Evolutionary conservation across 2,329 filamentous ascomycete species (phyloP), one percentile per base, ranked within the genome.

Genomic region (Trichoderma harzianum): DNA sequence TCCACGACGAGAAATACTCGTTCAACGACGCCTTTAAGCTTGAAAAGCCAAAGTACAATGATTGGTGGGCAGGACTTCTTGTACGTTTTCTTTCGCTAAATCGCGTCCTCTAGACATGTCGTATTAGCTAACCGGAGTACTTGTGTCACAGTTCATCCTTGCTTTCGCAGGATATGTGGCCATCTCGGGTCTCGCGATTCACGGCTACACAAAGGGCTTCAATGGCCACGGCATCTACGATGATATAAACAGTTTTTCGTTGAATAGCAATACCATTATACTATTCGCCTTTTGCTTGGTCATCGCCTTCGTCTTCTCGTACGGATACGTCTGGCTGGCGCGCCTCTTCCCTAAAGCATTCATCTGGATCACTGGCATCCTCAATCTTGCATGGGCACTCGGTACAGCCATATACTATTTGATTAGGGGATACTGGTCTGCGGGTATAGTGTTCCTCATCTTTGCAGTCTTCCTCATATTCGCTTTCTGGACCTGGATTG

Each of bases 341-440:
- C 89, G 94, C 70, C 83, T 88, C 61, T 95, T 95, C 75, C 94
- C 95, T 4, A 97, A 96, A 82, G 89, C 93, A 78, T 94, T 97
- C 76, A 97, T 98, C 79, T 98, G 94, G 93, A 88, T 94, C 51
- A 97, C 94, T 0, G 94, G 93, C 14, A 95, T 97, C 66, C 85
- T 97, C 71, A 97, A 98, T 80, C 92, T 97, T 77, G 83, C 92
- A 69, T 91, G 94, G 76, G 93, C 93, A 0, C 84, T 98, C n/a
- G 95, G 88, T 1, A 97, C 94, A 0, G 94, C 93, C 11, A 90
- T 95, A 67, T 97, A 94, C 82, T 97, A 97, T 85, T 88, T 97
- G 58, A 90, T 87, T 72, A 86, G 89, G 57, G 88, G 88, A 71
- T 93, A 95, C 79, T 97, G 90, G 82, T 92, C 91, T 7, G 94